A percentile compares a stretch with the other conserved stretches of the same genome.
phyloP scores from a whole-genome alignment of 352 stramenopile species.

The Globisporangium sylvaticum region DNA sequence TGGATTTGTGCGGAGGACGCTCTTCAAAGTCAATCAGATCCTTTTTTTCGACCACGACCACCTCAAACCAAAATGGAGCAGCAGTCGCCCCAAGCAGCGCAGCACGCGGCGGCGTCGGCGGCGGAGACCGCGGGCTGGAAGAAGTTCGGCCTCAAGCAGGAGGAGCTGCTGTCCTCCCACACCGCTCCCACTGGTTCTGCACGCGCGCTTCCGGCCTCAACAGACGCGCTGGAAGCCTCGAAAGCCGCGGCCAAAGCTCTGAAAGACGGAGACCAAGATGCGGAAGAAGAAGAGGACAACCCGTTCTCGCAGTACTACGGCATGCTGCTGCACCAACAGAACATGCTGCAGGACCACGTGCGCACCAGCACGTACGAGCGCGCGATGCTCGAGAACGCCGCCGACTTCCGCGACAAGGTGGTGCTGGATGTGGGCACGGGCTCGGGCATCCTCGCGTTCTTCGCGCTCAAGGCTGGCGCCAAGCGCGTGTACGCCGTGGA shows the following conservation, averaged over 20 bases:
- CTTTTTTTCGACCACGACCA: background rate
- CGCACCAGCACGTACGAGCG: constrained; percentile 98
- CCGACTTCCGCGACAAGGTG: constrained; percentile 96
- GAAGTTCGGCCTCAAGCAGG: constrained; percentile 27
- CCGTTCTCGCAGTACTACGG: constrained; percentile 94
- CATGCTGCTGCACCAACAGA: constrained; percentile 98
- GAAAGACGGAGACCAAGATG: background rate
- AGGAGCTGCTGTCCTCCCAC: constrained; percentile 17
- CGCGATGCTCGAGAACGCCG: constrained; percentile 95
- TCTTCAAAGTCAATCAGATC: background rate
- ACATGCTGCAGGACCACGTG: constrained; percentile 99
- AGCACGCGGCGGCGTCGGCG: constrained; percentile 14
- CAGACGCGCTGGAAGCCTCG: background rate
- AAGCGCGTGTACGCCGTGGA: constrained; percentile 94
- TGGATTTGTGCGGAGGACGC: background rate
- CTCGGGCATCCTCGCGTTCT: constrained; percentile 98
- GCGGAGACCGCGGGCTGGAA: constrained; percentile 27
- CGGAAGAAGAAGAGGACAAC: constrained; percentile 68
- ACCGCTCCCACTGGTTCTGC: background rate
- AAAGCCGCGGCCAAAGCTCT: background rate
- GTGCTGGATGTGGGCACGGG: constrained; percentile 99
- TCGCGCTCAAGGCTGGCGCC: constrained; percentile 96
- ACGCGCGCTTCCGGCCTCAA: background rate
- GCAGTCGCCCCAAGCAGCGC: constrained; percentile 5
- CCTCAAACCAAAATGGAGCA: background rate